Percentiles rank a stretch among this genome's conserved stretches.
These are phyloP conservation scores for Globisporangium iwayamae DNA, from an alignment of 352 stramenopile species.

Conservation along the genomic window DNA sequence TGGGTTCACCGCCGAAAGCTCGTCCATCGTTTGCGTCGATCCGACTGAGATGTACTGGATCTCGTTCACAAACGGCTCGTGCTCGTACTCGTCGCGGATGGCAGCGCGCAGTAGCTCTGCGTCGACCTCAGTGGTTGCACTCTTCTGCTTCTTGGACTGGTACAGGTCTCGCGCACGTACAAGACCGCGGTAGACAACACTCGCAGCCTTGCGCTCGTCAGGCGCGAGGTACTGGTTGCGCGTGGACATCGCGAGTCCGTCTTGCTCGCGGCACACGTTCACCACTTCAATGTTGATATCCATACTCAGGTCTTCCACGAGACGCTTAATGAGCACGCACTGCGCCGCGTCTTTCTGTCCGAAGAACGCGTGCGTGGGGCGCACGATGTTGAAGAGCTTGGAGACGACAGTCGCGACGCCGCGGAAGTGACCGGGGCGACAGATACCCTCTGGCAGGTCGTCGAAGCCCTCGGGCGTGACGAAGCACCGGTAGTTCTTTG, in stretches of 20 bases:
- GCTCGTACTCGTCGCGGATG: constrained; percentile 53
- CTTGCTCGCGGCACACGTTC: constrained; percentile 90
- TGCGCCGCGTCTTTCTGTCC: constrained; percentile 99
- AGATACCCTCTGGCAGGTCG: constrained; percentile 88
- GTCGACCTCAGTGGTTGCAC: constrained; percentile 22
- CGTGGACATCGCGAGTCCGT: constrained; percentile 97
- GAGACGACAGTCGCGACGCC: constrained; percentile 98
- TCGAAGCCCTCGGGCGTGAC: constrained; percentile 95
- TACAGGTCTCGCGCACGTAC: constrained; percentile 46
- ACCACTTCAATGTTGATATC: constrained; percentile 90
- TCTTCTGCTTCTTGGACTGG: constrained; percentile 13
- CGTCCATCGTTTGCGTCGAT: constrained; percentile 93
- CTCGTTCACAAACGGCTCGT: constrained; percentile 89
- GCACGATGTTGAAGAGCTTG: constrained; percentile 99
- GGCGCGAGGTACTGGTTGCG: constrained; percentile 97
- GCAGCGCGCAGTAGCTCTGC: constrained; percentile 31
- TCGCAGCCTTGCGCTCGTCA: constrained; percentile 85
- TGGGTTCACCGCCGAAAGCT: constrained; percentile 74
- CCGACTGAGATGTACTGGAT: constrained; percentile 97
- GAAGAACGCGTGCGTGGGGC: constrained; percentile 97
- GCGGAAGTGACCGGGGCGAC: constrained; percentile 95
- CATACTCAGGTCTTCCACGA: constrained; percentile 97
- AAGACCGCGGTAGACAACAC: constrained; percentile 87
- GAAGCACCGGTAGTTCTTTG: constrained; percentile 80
- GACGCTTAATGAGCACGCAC: constrained; percentile 93